Evolutionary conservation across 257 asterid species (phyloP).

Genomic region (Misopates orontium): DNA sequence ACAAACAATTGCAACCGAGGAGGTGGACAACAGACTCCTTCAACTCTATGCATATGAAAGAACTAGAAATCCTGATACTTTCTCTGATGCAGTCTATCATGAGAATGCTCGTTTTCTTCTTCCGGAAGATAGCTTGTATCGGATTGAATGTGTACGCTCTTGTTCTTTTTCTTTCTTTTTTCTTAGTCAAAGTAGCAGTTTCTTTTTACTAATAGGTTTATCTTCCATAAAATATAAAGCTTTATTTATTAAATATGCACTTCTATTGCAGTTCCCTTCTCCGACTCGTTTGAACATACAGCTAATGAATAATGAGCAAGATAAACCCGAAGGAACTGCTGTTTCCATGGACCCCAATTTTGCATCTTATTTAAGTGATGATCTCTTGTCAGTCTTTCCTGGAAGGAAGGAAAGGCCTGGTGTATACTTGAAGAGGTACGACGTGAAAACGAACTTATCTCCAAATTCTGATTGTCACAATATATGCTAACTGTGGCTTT

Average conservation of each 20-base stretch:
- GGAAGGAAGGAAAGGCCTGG: conserved; percentile 40
- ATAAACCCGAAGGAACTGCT: conserved; percentile 62
- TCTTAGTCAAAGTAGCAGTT: background rate
- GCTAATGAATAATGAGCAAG: conserved; percentile 71
- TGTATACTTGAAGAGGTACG: conserved; percentile 76
- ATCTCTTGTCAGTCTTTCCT: conserved; percentile 54
- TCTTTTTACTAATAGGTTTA: background rate
- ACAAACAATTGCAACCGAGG: conserved; percentile 67
- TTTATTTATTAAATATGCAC: conserved; percentile 2
- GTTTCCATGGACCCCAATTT: conserved; percentile 70
- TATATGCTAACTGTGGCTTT: conserved; percentile 16
- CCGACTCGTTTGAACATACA: conserved; percentile 66
- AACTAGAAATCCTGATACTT: conserved; percentile 57
- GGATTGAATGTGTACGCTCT: conserved; percentile 74
- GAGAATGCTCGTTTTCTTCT: conserved; percentile 72
- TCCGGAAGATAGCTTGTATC: conserved; percentile 72
- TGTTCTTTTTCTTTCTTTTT: conserved; percentile 23
- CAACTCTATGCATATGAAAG: conserved; percentile 78
- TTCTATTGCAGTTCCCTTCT: conserved; percentile 53
- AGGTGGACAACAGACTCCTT: conserved; percentile 69
- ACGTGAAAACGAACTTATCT: conserved; percentile 9
- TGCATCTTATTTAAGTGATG: conserved; percentile 60
- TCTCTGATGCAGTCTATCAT: conserved; percentile 63
- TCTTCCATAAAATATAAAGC: background rate
- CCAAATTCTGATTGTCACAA: conserved; percentile 13